These are phyloP conservation scores for Cystobasidium sp. DNA, from an alignment of 1,284 basidiomycete genomes.

Conservation along the genomic window DNA sequence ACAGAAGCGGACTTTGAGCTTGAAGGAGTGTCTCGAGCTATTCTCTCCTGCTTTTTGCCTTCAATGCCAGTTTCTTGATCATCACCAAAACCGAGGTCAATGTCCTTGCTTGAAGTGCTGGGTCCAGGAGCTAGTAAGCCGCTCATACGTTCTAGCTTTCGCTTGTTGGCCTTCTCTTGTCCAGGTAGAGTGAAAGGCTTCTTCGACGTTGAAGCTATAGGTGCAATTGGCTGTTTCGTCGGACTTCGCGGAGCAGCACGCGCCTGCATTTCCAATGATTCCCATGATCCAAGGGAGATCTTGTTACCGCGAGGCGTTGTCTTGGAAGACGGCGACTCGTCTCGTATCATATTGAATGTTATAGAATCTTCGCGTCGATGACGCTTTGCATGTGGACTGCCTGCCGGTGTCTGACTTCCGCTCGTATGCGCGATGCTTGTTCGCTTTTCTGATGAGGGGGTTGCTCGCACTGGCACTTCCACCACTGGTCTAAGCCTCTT, in stretches of 20 bases:
- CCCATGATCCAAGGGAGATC: not conserved
- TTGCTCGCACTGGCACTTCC: not conserved
- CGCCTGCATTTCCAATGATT: not conserved
- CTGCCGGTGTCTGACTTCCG: not conserved
- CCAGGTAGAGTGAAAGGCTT: conserved; percentile 37
- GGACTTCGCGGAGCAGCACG: conserved; percentile 13
- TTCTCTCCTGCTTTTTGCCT: not conserved
- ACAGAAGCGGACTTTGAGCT: not conserved
- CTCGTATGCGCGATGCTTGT: not conserved
- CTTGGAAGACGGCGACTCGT: not conserved
- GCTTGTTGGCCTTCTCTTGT: conserved; percentile 13
- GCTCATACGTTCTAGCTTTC: conserved; percentile 10
- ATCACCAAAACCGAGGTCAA: conserved; percentile 19
- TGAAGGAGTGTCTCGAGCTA: conserved; percentile 6
- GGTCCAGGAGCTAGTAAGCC: conserved; percentile 12
- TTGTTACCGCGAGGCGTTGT: not conserved
- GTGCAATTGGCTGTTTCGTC: conserved; percentile 1
- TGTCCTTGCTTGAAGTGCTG: not conserved
- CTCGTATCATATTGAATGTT: not conserved
- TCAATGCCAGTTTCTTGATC: not conserved
- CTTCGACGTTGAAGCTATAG: conserved; percentile 8
- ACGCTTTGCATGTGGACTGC: conserved; percentile 10
- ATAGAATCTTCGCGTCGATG: conserved; percentile 3
- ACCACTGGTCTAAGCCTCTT: conserved; percentile 12
- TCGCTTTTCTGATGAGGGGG: conserved; percentile 12